Evolutionary conservation across 495 filamentous ascomycete species (phyloP), one percentile per base, ranked within the genome.

Genomic region (Oidiodendron maius): DNA sequence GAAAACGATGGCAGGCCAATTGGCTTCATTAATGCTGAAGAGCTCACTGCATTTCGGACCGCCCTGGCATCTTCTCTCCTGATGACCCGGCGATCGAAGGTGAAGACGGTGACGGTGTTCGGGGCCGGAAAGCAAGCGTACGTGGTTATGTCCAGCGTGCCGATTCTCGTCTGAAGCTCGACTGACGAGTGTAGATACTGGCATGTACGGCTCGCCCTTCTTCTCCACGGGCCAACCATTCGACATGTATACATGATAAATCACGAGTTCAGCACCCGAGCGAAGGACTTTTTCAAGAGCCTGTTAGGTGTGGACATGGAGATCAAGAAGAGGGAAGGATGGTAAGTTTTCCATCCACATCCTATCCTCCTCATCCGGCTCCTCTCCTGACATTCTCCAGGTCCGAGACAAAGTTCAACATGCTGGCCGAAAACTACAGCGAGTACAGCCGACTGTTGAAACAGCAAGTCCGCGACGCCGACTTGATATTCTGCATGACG

Each of bases 11-110:
- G 91, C 54, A 64, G 74, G 15, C 87, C 90, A 1, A 72, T 85
- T 24, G 93, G 83, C 9, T 70, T 97, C 50, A 71, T 98, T 36
- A 86, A 89, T 58, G 93, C 91, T 16, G 77, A 83, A 60, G 87
- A 90, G 48, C 61, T 97, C 12, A 97, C 93, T 2, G 89, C 89
- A 8, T 98, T 96, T 69, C 87, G 93, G 50, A 97, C 93, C 2
- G 91, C 93, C 1, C 76, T 97, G 25, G 83, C 85, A 0, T 82
- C 87, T 1, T 76, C 83, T 17, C 79, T 87, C 60, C 72, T 95
- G 0, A 77, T 96, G 40, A 76, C 72, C 42, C 82, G 79, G 55
- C 86, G 93, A 42, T 66, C 72, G 35, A 67, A 73, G 39, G 80
- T 91, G 23, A 79, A 82, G 54, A 88, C 82, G 10, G 52, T 95